Evolutionary conservation across 345 rosid species (phyloP).

Genomic region (Isatis tinctoria): DNA sequence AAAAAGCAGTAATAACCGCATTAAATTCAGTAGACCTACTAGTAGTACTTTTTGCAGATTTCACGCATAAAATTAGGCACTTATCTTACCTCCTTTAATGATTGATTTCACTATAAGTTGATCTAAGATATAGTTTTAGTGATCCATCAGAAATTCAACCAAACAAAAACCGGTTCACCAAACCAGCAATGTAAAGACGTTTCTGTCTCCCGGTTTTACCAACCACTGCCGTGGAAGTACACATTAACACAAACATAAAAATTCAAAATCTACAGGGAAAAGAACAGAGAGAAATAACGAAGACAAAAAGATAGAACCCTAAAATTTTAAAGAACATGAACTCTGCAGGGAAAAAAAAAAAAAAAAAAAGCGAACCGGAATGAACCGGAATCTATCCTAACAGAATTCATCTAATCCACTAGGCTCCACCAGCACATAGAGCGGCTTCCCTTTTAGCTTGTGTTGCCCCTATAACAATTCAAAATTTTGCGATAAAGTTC

Average conservation of each 20-base stretch:
- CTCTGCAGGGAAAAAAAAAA: not conserved
- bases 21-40: constrained; percentile 20
- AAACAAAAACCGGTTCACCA: not conserved
- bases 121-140: not conserved
- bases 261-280: constrained; percentile 8
- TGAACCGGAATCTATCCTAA: constrained; percentile 23
- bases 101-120: not conserved
- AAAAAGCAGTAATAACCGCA: constrained; percentile 22
- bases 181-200: not conserved
- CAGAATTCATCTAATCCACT: constrained; percentile 42
- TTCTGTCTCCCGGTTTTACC: constrained; percentile 1
- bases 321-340: not conserved
- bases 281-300: not conserved
- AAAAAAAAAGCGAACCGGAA: not conserved
- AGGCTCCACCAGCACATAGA: constrained; percentile 75
- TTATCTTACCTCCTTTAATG: not conserved
- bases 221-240: constrained; percentile 16
- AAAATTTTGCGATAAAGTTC: not conserved
- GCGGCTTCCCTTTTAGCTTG: constrained; percentile 68
- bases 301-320: not conserved
- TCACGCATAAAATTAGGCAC: not conserved
- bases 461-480: constrained; percentile 47
- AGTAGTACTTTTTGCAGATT: constrained; percentile 4
- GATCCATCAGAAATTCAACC: not conserved
- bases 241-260: constrained; percentile 1